Evolutionary conservation across 2,329 filamentous ascomycete genomes (phyloP), one percentile per base, ranked within the genome.

Genomic region (Magnaporthales sp.): DNA sequence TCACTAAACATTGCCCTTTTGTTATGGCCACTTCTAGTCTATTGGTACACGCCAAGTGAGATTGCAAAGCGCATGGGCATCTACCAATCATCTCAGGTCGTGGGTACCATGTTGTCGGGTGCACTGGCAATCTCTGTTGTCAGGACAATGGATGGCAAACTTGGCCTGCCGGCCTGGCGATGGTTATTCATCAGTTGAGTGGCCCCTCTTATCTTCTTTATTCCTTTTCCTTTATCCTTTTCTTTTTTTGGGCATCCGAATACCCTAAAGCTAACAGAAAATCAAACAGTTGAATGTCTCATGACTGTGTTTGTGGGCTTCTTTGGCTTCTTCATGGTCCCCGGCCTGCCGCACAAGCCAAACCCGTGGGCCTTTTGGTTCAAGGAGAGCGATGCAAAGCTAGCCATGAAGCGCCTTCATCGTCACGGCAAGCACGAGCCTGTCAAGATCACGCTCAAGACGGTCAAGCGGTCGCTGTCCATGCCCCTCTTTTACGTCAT

Each of bases 151-250:
- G 81, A 83, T 22, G 81, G 82, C 0, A 75, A 78, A 26, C 15
- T 7, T 24, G 54, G 54, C 54, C 24, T 1, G 73, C 71, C 3
- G 83, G 82, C 0, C 75, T 84, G 74, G 81, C 0, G 70, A 29
- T 82, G 80, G 83, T 74, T 86, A 0, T 87, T 86, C 65, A 79
- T 86, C 54, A 27, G 84, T 87, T 60, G 84, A 86, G 67, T 64
- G 9, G 2, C 15, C 9, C 10, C 13, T 38, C 13, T 38, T 38
- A 8, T 38, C 32, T 38, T 38, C 32, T 38, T 38, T 38, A 13
- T 13, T 13, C 22, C 54, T 22, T 26, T 27, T 27, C 22, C 9
- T 13, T 15, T 24, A 2, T 58, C 51, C 26, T 15, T 24, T 1
- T 26, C 19, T 9, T 19, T 56, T 58, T 54, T 5, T 58, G 24